Evolutionary conservation across 371 early-diverging fungal genomes (phyloP).

Genomic region (Mucor mucedo): DNA sequence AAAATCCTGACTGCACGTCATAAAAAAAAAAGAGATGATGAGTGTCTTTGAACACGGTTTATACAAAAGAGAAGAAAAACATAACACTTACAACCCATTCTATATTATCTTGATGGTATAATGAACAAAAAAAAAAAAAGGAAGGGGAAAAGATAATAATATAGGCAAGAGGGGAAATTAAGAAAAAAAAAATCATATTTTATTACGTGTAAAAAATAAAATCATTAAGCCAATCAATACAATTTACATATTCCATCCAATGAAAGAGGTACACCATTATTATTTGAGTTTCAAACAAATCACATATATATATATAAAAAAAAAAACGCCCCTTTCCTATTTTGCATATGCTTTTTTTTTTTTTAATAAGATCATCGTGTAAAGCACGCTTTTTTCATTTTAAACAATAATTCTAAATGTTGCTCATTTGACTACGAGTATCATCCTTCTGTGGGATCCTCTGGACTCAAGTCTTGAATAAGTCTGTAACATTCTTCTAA

Average conservation of each 20-base stretch:
- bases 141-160: conserved; percentile 10
- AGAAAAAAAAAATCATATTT: conserved; percentile 4
- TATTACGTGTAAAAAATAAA: conserved; percentile 9
- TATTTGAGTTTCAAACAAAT: conserved; percentile 3
- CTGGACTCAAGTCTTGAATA: conserved; percentile 8
- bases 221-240: conserved; percentile 22
- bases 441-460: neutral
- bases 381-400: neutral
- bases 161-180: neutral
- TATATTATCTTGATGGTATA: conserved; percentile 13
- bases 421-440: neutral
- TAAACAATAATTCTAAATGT: neutral
- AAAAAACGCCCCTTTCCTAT: neutral
- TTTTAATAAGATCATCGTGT: neutral
- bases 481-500: conserved; percentile 17
- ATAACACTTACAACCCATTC: conserved; percentile 36
- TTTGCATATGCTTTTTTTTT: neutral
- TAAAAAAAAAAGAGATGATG: conserved; percentile 1
- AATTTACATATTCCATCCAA: conserved; percentile 22
- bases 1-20: conserved; percentile 85
- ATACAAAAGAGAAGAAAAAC: too few species aligned
- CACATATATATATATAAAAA: too few species aligned
- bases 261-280: conserved; percentile 28
- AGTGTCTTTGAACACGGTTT: neutral
- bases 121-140: conserved; percentile 14